These are phyloP conservation scores for Acer campestre DNA, from an alignment of 345 rosid species.

Conservation along the genomic window DNA sequence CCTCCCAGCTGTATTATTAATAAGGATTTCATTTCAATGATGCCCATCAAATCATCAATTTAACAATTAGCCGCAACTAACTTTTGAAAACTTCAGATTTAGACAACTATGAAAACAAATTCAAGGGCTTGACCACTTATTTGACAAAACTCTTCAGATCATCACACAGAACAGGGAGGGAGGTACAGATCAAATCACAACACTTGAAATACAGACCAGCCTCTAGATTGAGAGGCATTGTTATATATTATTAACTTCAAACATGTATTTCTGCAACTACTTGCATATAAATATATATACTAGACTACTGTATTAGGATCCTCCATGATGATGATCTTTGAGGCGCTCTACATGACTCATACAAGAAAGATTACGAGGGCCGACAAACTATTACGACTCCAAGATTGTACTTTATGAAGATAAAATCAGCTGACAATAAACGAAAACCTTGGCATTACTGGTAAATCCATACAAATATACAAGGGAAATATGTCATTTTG, in stretches of 20 bases:
- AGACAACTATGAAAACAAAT: background rate
- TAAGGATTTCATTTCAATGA: background rate
- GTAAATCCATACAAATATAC: slow-evolving; percentile 24
- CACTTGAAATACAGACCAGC: too few species aligned
- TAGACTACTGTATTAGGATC: background rate
- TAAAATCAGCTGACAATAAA: slow-evolving; percentile 37
- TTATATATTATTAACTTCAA: too few species aligned
- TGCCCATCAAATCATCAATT: background rate
- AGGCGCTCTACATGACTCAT: background rate
- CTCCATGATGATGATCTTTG: background rate
- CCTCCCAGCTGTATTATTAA: too few species aligned
- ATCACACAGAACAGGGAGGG: too few species aligned
- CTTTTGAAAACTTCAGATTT: background rate
- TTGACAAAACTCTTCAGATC: too few species aligned
- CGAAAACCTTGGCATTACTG: slow-evolving; percentile 35
- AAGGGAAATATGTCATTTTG: background rate
- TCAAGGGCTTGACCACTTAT: too few species aligned
- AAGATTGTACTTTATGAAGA: slow-evolving; percentile 24
- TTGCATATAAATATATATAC: background rate
- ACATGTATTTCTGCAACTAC: background rate
- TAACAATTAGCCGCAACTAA: background rate
- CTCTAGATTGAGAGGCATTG: too few species aligned
- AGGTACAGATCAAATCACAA: too few species aligned
- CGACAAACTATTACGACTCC: slow-evolving; percentile 5
- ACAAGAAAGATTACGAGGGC: background rate